Evolutionary conservation across 345 rosid species (phyloP).

Genomic region (Gynandropsis gynandra): DNA sequence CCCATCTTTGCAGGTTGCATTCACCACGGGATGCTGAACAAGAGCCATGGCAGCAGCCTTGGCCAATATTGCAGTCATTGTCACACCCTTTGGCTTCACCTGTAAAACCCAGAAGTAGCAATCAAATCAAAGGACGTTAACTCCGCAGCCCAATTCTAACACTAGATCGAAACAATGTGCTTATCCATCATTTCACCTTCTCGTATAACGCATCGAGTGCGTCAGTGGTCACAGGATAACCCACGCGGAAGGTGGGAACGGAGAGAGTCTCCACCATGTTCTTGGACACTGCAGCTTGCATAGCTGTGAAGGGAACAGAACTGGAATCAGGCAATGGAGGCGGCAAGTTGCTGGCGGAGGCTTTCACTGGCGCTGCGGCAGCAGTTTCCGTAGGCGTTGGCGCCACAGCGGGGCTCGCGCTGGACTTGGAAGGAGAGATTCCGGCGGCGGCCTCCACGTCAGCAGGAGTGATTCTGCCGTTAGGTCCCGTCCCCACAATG

Average conservation of each 20-base stretch:
- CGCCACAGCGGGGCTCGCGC: slow-evolving; percentile 19
- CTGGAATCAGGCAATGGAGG: slow-evolving; percentile 59
- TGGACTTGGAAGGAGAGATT: slow-evolving; percentile 46
- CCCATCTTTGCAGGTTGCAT: slow-evolving; percentile 86
- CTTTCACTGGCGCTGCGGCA: slow-evolving; percentile 30
- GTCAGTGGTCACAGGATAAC: slow-evolving; percentile 71
- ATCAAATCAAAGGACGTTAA: neutral
- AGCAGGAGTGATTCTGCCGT: slow-evolving; percentile 65
- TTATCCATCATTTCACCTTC: slow-evolving; percentile 41
- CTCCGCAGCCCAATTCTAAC: neutral
- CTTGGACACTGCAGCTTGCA: slow-evolving; percentile 83
- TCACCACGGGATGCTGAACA: slow-evolving; percentile 87
- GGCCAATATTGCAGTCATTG: slow-evolving; percentile 89
- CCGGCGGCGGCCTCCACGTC: slow-evolving; percentile 83
- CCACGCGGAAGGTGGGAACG: slow-evolving; percentile 88
- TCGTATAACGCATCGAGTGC: slow-evolving; percentile 77
- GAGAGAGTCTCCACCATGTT: slow-evolving; percentile 84
- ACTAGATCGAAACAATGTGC: neutral
- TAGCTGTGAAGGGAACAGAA: slow-evolving; percentile 74
- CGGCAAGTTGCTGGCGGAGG: slow-evolving; percentile 27
- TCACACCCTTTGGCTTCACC: slow-evolving; percentile 95
- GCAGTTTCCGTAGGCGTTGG: slow-evolving; percentile 21
- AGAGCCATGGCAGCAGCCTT: slow-evolving; percentile 96
- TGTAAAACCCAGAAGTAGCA: slow-evolving; percentile 18
- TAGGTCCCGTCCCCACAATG: slow-evolving; percentile 68